A percentile compares a stretch with the other conserved stretches of the same genome.
These are phyloP conservation scores for Akebia trifoliata DNA, from an alignment of 164 flowering plant genomes.

Conservation along the genomic window DNA sequence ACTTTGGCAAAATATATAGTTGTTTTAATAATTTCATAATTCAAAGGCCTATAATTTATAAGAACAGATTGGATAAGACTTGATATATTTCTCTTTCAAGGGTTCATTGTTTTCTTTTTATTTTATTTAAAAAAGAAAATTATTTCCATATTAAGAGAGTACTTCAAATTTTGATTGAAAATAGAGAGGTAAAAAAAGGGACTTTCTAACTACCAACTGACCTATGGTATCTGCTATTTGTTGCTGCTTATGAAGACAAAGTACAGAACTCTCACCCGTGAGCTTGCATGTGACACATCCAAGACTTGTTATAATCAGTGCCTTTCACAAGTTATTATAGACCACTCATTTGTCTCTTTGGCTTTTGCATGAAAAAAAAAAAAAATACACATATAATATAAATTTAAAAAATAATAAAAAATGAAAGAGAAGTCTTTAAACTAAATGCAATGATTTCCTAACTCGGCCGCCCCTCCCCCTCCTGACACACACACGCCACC, in stretches of 20 bases:
- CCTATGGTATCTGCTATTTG: constrained; percentile 10
- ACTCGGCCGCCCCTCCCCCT: too few relatives aligned
- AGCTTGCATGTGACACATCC: constrained; percentile 71
- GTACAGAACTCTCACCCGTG: constrained; percentile 54
- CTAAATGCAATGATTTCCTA: too few relatives aligned
- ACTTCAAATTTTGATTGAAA: background rate
- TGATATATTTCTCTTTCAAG: too few relatives aligned
- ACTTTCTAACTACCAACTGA: constrained; percentile 2
- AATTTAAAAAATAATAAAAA: background rate
- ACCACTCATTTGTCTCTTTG: constrained; percentile 47
- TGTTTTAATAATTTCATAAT: too few relatives aligned
- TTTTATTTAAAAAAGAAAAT: too few relatives aligned
- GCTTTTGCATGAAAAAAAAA: constrained; percentile 17
- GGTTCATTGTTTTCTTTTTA: too few relatives aligned
- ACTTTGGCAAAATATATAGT: too few relatives aligned
- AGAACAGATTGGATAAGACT: too few relatives aligned
- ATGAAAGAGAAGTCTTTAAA: background rate
- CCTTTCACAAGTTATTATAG: constrained; percentile 31
- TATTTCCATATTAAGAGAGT: too few relatives aligned
- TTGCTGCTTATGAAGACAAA: constrained; percentile 26
- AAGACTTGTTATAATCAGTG: constrained; percentile 71
- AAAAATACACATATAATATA: background rate
- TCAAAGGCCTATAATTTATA: too few relatives aligned
- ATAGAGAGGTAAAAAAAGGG: background rate
- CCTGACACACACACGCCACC: too few relatives aligned